Evolutionary conservation across 2,329 filamentous ascomycete genomes (phyloP).

Genomic region (Trichophyton benhamiae): DNA sequence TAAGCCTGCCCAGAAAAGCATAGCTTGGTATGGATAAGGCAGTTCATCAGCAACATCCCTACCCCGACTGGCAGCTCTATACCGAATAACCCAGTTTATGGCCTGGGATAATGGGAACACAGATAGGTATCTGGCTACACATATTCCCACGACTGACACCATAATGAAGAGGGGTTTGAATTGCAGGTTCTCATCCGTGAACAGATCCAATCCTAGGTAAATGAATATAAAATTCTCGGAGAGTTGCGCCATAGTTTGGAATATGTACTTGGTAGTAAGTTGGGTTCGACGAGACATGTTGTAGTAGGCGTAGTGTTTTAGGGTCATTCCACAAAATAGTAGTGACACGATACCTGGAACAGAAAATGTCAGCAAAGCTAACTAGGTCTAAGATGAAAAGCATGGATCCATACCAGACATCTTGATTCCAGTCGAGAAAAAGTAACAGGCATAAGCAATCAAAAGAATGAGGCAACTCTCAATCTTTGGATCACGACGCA

Average conservation of each 20-base stretch:
- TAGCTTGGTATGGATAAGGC: conserved; percentile 91
- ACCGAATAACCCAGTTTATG: conserved; percentile 88
- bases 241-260: conserved; percentile 84
- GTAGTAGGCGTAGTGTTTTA: conserved; percentile 99
- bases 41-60: conserved; percentile 72
- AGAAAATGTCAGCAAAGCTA: not conserved
- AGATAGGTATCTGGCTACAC: conserved; percentile 79
- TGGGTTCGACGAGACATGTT: conserved; percentile 98
- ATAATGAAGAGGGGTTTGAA: conserved; percentile 95
- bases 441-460: conserved; percentile 92
- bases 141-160: conserved; percentile 81
- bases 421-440: conserved; percentile 89
- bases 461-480: conserved; percentile 90
- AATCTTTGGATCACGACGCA: conserved; percentile 85
- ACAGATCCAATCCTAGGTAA: conserved; percentile 86
- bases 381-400: not conserved
- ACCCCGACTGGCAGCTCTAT: conserved; percentile 65
- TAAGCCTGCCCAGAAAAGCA: conserved; percentile 98
- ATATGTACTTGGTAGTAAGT: conserved; percentile 94
- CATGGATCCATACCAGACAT: conserved; percentile 64
- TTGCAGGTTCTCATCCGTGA: conserved; percentile 74
- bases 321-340: conserved; percentile 91
- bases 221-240: conserved; percentile 99
- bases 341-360: conserved; percentile 83
- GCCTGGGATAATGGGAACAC: conserved; percentile 83